Percentiles rank a stretch among this genome's conserved stretches.
These are phyloP conservation scores for Conoideocrella luteorostrata DNA, from an alignment of 2,329 filamentous ascomycete genomes.

Conservation along the genomic window DNA sequence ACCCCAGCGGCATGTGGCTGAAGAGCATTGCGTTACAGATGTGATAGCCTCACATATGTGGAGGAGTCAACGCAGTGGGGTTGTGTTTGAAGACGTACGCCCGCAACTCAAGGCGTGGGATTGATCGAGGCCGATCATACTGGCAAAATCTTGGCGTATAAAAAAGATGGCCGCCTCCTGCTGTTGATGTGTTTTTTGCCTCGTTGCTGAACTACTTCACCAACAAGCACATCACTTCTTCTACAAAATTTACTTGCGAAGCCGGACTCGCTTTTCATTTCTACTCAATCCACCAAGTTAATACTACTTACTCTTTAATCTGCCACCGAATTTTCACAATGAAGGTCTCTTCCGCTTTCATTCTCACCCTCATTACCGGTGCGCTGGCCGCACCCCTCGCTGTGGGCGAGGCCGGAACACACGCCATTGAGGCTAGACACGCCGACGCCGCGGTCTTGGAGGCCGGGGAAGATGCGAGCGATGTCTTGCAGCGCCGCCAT, in stretches of 20 bases:
- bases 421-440: not conserved
- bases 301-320: not conserved
- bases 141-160: too few species aligned
- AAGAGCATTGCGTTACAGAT: not conserved
- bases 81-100: too few species aligned
- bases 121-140: too few species aligned
- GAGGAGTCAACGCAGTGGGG: too few species aligned
- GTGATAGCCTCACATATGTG: too few species aligned
- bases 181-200: too few species aligned
- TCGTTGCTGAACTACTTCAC: too few species aligned
- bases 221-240: not conserved
- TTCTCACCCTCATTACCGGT: constrained; percentile 9
- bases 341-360: constrained; percentile 8
- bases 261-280: not conserved
- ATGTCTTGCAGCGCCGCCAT: not conserved
- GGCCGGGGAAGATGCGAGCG: not conserved
- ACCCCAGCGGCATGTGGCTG: too few species aligned
- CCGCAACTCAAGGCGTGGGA: too few species aligned
- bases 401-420: not conserved
- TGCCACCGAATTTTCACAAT: not conserved
- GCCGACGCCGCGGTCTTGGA: not conserved
- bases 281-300: not conserved
- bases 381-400: constrained; percentile 8
- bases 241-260: not conserved
- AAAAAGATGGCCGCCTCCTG: too few species aligned